A percentile compares a stretch with the other conserved stretches of the same genome.
Evolutionary conservation across 495 filamentous ascomycete species (phyloP).

Genomic region (Aspergillus ostianus): DNA sequence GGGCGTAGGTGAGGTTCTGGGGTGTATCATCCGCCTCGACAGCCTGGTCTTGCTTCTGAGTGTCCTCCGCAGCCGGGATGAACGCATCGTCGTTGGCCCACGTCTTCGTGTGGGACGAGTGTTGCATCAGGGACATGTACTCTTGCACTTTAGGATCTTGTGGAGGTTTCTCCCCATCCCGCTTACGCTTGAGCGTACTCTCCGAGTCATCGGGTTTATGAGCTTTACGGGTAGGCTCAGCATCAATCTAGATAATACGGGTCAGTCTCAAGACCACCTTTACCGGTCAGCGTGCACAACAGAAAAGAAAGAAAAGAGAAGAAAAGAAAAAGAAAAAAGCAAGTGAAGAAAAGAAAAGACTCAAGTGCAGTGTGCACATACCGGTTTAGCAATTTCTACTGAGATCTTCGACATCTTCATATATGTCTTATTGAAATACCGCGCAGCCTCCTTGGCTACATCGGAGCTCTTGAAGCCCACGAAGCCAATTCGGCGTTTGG

Average conservation of each 20-base stretch:
- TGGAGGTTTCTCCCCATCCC: constrained; percentile 43
- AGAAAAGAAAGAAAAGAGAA: constrained; percentile 22
- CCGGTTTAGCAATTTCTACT: constrained; percentile 87
- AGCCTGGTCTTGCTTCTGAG: constrained; percentile 23
- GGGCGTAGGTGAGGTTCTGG: constrained; percentile 40
- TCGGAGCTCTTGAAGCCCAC: constrained; percentile 86
- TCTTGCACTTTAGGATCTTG: constrained; percentile 79
- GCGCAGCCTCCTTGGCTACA: constrained; percentile 76
- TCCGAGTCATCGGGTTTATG: constrained; percentile 15
- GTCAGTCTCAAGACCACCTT: constrained; percentile 50
- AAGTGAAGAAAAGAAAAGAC: constrained; percentile 3
- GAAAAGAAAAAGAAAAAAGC: constrained; percentile 7
- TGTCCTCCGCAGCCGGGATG: constrained; percentile 25
- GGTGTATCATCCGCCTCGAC: constrained; percentile 25
- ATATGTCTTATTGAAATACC: constrained; percentile 92
- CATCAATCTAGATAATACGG: constrained; percentile 40
- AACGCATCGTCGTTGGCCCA: constrained; percentile 62
- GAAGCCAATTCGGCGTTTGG: constrained; percentile 88
- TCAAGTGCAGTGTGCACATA: constrained; percentile 40
- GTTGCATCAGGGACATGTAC: constrained; percentile 80
- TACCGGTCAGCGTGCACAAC: constrained; percentile 43
- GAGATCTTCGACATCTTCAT: constrained; percentile 94
- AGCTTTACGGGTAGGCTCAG: constrained; percentile 34
- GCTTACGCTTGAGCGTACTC: constrained; percentile 56
- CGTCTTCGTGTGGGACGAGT: constrained; percentile 61